phyloP scores from a whole-genome alignment of 2,329 filamentous ascomycete genomes.

The Fusarium sp. region DNA sequence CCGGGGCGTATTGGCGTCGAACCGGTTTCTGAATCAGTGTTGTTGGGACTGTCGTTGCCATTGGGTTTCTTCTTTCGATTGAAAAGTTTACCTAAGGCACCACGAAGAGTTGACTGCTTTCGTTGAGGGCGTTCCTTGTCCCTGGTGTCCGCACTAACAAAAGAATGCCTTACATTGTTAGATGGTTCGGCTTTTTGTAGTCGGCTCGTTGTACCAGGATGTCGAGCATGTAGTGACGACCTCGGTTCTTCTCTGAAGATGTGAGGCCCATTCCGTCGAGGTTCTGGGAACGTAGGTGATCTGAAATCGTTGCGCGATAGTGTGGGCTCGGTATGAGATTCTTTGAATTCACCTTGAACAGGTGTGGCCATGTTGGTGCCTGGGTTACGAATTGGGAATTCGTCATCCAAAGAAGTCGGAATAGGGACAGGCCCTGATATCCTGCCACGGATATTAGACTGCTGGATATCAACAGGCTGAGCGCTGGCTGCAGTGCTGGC shows the following conservation, averaged over 20 bases:
- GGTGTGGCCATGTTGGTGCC: constrained; percentile 51
- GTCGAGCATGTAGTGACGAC: constrained; percentile 12
- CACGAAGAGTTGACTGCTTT: constrained; percentile 68
- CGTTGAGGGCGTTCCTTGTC: constrained; percentile 54
- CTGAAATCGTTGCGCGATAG: constrained; percentile 19
- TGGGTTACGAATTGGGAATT: constrained; percentile 63
- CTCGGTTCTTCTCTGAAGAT: constrained; percentile 23
- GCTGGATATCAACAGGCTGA: constrained; percentile 47
- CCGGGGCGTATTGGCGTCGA: constrained; percentile 42
- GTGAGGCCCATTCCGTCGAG: constrained; percentile 25
- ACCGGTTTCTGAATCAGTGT: constrained; percentile 38
- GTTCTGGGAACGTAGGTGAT: constrained; percentile 31
- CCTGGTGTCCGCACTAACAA: constrained; percentile 53
- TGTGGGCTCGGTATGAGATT: constrained; percentile 28
- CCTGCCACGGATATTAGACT: constrained; percentile 64
- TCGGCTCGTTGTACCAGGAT: constrained; percentile 25
- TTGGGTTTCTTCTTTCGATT: constrained; percentile 64
- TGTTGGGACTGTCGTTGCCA: constrained; percentile 33
- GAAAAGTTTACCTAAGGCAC: constrained; percentile 68
- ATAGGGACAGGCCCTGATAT: constrained; percentile 73
- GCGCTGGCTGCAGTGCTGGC: constrained; percentile 48
- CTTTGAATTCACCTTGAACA: constrained; percentile 41
- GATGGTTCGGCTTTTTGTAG: constrained; percentile 46
- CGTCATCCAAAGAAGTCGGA: constrained; percentile 59
- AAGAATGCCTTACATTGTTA: constrained; percentile 60